Conservation (phyloP, 2,329 filamentous ascomycete genomes). For the Ophiostoma sp. region DNA sequence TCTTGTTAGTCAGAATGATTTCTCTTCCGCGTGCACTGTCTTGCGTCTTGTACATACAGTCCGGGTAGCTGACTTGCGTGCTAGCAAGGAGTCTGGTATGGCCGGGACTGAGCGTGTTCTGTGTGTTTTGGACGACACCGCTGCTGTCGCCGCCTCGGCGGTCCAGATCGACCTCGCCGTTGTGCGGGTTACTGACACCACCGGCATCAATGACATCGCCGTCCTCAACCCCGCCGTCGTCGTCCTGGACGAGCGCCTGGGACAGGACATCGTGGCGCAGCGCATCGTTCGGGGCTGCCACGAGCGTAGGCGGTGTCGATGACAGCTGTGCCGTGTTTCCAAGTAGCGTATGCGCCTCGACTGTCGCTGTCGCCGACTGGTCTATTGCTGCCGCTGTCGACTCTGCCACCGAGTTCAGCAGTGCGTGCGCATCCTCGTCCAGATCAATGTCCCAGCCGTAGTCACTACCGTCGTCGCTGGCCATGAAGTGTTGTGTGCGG, state of each 20-base stretch:
- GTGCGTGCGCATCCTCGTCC: slow-evolving; percentile 39
- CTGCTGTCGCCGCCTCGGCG: background rate
- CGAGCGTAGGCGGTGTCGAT: background rate
- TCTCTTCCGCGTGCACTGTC: background rate
- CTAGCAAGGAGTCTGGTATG: background rate
- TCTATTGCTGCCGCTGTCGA: background rate
- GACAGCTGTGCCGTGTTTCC: background rate
- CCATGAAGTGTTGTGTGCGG: background rate
- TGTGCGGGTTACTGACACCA: background rate
- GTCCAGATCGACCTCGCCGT: background rate
- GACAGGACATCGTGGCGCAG: slow-evolving; percentile 12
- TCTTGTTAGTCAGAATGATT: slow-evolving; percentile 55
- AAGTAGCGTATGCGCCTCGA: background rate
- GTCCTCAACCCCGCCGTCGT: slow-evolving; percentile 3
- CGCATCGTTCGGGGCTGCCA: background rate
- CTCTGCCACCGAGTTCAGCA: slow-evolving; percentile 14
- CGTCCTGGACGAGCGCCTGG: slow-evolving; percentile 17
- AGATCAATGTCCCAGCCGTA: slow-evolving; percentile 44
- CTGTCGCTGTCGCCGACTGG: background rate
- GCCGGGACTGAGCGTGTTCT: slow-evolving; percentile 2
- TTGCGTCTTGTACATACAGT: slow-evolving; percentile 41
- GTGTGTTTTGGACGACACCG: background rate
- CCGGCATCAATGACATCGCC: slow-evolving; percentile 7
- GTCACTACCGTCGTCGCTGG: slow-evolving; percentile 35
- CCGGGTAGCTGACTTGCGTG: slow-evolving; percentile 41